phyloP scores from a whole-genome alignment of 2,329 filamentous ascomycete species.

The Hymenoscyphus infarciens region DNA sequence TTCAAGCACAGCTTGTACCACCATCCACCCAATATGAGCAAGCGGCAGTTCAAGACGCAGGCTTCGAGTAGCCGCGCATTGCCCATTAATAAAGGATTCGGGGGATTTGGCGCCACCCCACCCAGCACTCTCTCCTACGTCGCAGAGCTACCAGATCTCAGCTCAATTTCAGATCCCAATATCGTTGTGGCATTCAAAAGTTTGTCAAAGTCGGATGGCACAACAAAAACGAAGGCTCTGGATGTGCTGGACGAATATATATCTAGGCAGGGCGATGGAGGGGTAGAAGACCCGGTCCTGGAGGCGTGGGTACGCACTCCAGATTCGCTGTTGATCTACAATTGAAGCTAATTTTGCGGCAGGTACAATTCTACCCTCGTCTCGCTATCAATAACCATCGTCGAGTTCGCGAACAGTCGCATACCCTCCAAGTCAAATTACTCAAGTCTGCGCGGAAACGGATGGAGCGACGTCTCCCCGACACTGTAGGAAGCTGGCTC shows the following conservation, averaged over 20 bases:
- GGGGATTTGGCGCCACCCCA: conserved; percentile 33
- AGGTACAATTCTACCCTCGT: conserved; percentile 84
- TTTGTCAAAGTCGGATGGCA: conserved; percentile 85
- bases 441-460: conserved; percentile 69
- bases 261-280: conserved; percentile 50
- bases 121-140: conserved; percentile 73
- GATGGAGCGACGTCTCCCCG: conserved; percentile 75
- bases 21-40: conserved; percentile 29
- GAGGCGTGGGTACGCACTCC: conserved; percentile 72
- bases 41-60: conserved; percentile 32
- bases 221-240: conserved; percentile 84
- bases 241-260: conserved; percentile 75
- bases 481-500: conserved; percentile 83
- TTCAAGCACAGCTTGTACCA: too few species aligned
- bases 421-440: conserved; percentile 64
- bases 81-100: conserved; percentile 31
- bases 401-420: conserved; percentile 81
- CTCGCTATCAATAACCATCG: conserved; percentile 86
- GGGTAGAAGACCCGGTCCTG: conserved; percentile 75
- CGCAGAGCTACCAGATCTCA: conserved; percentile 78
- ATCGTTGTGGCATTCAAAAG: conserved; percentile 91
- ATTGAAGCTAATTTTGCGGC: conserved; percentile 38
- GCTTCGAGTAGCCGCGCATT: conserved; percentile 36
- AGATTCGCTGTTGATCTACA: conserved; percentile 4
- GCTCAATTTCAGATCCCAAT: conserved; percentile 72